Evolutionary conservation across 345 rosid species (phyloP), one percentile per base, ranked within the genome.

Genomic region (Gynandropsis gynandra): DNA sequence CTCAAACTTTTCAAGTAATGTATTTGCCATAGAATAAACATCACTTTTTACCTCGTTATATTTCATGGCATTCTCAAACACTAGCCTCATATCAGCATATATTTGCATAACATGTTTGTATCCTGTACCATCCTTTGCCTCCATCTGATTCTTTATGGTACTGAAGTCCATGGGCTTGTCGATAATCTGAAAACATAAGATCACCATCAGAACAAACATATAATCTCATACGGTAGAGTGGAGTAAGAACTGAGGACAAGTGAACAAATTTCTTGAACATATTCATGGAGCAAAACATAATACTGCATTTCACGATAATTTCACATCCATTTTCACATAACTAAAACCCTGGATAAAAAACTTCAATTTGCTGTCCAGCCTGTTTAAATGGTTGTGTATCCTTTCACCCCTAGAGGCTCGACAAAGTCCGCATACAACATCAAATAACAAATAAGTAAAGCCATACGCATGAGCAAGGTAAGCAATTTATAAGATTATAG

Each of bases 141-240:
- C 96, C 89, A 84, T 80, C 66, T 80, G 80, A 59, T 72, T 82
- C 69, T 83, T 87, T 62, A 90, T 81, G 0, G 95, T 90, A 65
- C 76, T 61, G 43, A 90, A 80, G 72, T 90, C 98, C 95, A 90
- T 90, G n/a, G 98, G 96, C 74, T 80, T 82, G 56, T 90, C 93
- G 63, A 87, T 82, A 60, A 92, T 70, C 83, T 74, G 62, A 34
- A 63, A 47, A 42, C 63, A 47, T 32, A 62, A 21, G 18, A 35
- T 27, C 29, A 1, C 51, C 34, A 9, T 27, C 42, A 52, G 47
- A 33, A 54, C 9, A 59, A 53, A 44, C 4, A n/a, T n/a, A 45
- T 11, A 29, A 27, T 24, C 36, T 20, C 42, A 45, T 11, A 45
- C 9, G 16, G 0, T n/a, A n/a, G 13, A 44, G 50, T 17, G 42